Base-by-base conservation (phyloP, 208 protist genomes). In the Endotrypanum monterogeii region DNA sequence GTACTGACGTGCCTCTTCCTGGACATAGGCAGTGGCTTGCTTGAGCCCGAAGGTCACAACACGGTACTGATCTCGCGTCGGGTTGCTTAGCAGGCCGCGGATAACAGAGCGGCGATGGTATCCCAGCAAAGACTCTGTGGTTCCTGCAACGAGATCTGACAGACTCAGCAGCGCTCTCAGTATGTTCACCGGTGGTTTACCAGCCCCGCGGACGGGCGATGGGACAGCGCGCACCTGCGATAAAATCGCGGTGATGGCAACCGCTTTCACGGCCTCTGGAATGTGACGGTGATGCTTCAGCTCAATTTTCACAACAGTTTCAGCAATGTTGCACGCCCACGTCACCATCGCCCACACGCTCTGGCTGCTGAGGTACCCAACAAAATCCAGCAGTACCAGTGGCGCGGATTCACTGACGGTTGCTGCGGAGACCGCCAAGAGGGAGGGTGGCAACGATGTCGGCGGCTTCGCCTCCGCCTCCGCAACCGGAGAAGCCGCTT, bases 301-400 rank as follows among this genome's bases (percentile, higher is more conserved):
- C 71, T 87, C 82, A 60, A 87, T 84, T 46, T 62, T 79, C 32
- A 90, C 67, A 35, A 87, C 83, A 39, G 84, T 90, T 63, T 96
- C 89, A 20, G 85, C 84, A 18, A 90, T 71, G 73, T 84, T 88
- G 68, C 92, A 87, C 30, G 88, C 71, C 76, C 82, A 87, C 41
- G 56, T 83, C 58, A 94, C 81, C 83, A 90, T 94, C 14, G 73
- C 55, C 91, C 91, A 96, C 46, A 73, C 89, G 18, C 86, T 87
- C 16, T 77, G 78, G 48, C 54, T 76, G 58, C 62, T 87, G 39
- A 96, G 82, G 77, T 92, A 67, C 32, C 86, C 84, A 23, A 93
- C 82, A 52, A 93, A 91, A 68, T 92, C 88, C 7, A 96, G 73
- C 54, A 93, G 60, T 16, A 95, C 70, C 14, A 91, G 67, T 56